Percentiles rank a stretch among this genome's conserved stretches.
Evolutionary conservation across 768 basidiomycete genomes (phyloP).

Genomic region (Punctularia strigosozonata): DNA sequence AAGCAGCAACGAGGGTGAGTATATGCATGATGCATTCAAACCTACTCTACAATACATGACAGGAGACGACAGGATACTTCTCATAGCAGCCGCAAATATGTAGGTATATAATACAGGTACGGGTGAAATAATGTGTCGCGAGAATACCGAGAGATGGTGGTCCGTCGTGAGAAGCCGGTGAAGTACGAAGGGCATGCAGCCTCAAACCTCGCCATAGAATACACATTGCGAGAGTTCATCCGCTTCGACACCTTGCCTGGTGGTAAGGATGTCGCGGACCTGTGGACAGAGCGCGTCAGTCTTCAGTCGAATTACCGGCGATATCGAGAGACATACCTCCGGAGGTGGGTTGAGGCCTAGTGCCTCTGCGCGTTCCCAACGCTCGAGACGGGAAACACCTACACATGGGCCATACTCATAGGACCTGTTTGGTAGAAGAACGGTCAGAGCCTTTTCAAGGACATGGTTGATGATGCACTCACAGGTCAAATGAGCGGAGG

Average conservation of each 20-base stretch:
- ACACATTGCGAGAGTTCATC: conserved; percentile 48
- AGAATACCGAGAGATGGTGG: no score
- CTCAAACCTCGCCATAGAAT: conserved; percentile 32
- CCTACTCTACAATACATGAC: no score
- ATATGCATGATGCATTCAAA: no score
- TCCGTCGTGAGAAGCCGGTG: no score
- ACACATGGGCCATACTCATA: conserved; percentile 76
- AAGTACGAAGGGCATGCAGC: neutral
- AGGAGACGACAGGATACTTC: no score
- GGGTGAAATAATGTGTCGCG: no score
- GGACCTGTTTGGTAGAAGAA: conserved; percentile 28
- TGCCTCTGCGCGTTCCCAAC: conserved; percentile 77
- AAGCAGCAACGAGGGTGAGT: no score
- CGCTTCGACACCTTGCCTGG: conserved; percentile 48
- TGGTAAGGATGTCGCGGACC: conserved; percentile 71
- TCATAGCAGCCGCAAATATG: no score
- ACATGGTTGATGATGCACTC: conserved; percentile 12
- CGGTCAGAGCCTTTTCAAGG: neutral
- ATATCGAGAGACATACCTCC: conserved; percentile 38
- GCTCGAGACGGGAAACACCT: conserved; percentile 68
- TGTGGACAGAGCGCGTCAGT: conserved; percentile 17
- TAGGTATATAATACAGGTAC: no score
- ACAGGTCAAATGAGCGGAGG: conserved; percentile 74
- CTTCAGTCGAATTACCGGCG: neutral
- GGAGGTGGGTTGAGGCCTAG: conserved; percentile 71